These are phyloP conservation scores for Dalechampia spathulata DNA, from an alignment of 441 rosid genomes.

Conservation along the genomic window DNA sequence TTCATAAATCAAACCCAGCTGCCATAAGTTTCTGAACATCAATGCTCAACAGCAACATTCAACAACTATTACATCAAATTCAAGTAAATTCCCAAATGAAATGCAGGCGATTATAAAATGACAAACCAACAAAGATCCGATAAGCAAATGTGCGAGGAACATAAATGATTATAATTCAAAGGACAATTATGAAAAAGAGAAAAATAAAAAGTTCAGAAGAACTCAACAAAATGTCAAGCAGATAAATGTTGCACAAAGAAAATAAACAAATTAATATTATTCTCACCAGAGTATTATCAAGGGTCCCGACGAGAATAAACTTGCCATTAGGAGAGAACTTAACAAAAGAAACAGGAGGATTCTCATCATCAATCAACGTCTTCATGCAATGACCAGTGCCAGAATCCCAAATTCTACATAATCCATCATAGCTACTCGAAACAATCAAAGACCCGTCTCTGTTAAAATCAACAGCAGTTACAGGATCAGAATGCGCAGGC, in stretches of 20 bases:
- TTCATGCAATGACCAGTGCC: constrained; percentile 83
- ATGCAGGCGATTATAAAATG: too few species aligned
- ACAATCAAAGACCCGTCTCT: constrained; percentile 75
- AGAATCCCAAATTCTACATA: constrained; percentile 87
- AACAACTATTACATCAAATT: too few species aligned
- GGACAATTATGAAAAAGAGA: too few species aligned
- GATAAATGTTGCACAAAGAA: neutral
- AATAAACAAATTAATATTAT: neutral
- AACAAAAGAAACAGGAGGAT: constrained; percentile 84
- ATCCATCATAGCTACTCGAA: constrained; percentile 85
- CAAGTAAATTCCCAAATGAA: too few species aligned
- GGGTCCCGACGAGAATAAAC: constrained; percentile 81
- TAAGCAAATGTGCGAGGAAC: too few species aligned
- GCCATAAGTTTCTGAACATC: too few species aligned
- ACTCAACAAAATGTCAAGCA: neutral
- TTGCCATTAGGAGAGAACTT: constrained; percentile 90
- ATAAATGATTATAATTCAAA: too few species aligned
- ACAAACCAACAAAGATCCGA: too few species aligned
- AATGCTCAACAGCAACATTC: too few species aligned
- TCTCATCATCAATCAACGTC: constrained; percentile 83
- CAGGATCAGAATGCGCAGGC: constrained; percentile 91
- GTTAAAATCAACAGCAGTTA: constrained; percentile 79
- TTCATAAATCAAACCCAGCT: too few species aligned
- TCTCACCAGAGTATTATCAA: constrained; percentile 71
- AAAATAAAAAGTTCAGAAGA: neutral